phyloP scores from a whole-genome alignment of 176 grass and related monocot species.

The Melocanna baccifera region DNA sequence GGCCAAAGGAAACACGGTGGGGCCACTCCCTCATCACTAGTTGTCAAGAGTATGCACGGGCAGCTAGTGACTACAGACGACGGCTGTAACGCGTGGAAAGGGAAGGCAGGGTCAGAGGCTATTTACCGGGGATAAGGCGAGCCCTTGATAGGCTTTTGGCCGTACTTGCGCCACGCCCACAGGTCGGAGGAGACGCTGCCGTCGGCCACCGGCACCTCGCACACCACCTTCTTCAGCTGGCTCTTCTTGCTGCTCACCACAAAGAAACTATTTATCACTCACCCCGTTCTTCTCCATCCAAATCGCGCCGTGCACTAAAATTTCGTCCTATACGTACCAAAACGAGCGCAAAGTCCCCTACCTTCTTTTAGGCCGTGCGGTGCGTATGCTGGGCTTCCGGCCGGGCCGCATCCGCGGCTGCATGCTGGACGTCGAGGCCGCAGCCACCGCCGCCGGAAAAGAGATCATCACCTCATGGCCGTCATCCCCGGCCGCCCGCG shows the following conservation, averaged over 20 bases:
- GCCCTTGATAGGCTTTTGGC: slow-evolving; percentile 99
- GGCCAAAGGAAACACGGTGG: no score
- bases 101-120: neutral
- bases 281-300: neutral
- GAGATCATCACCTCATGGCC: slow-evolving; percentile 48
- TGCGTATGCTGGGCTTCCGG: slow-evolving; percentile 41
- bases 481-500: slow-evolving; percentile 13
- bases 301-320: neutral
- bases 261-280: neutral
- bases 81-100: slow-evolving; percentile 24
- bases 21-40: neutral
- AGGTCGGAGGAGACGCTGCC: slow-evolving; percentile 64
- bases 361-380: slow-evolving; percentile 43
- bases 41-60: neutral
- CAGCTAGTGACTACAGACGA: neutral
- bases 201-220: slow-evolving; percentile 71
- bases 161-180: slow-evolving; percentile 99
- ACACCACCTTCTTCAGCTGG: slow-evolving; percentile 82
- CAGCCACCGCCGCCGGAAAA: slow-evolving; percentile 19
- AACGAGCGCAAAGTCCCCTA: slow-evolving; percentile 5
- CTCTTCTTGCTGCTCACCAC: slow-evolving; percentile 68
- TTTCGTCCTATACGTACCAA: neutral
- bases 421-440: slow-evolving; percentile 19
- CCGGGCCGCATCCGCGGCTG: slow-evolving; percentile 10
- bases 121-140: slow-evolving; percentile 93